Evolutionary conservation across 2,329 filamentous ascomycete genomes (phyloP), one percentile per base, ranked within the genome.

Genomic region (Colletotrichum cordylinicola): DNA sequence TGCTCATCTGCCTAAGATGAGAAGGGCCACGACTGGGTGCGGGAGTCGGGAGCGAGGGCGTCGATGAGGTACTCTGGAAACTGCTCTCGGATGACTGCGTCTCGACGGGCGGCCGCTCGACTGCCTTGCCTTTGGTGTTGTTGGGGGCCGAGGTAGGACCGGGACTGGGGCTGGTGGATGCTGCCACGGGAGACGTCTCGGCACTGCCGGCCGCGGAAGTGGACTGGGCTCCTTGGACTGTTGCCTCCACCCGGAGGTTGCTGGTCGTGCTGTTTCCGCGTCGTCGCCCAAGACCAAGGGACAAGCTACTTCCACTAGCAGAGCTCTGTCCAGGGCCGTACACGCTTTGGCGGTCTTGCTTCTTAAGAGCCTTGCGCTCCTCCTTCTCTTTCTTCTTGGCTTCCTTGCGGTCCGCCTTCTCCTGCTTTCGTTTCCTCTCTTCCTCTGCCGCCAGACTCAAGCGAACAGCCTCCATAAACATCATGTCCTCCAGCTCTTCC

Each of bases 401-500:
- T 75, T 96, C 94, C 82, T 98, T 98, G 31, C 90, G 90, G 0
- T 91, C 90, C 74, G 95, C 94, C 82, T 96, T 96, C 67, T 97
- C 95, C 65, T 94, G 93, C 81, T 95, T 97, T 62, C 91, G 93
- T 79, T 95, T 94, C n/a, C 96, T 91, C 56, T 98, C 96, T 81
- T 98, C 96, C 83, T 99, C 97, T 2, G 95, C 93, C 0, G 94
- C 96, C n/a, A 99, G 88, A 64, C 96, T 98, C 35, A 98, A 85
- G 52, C 97, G 90, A 64, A 99, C 98, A 1, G 97, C 97, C 83
- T 99, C 97, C 89, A 97, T 95, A 88, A 98, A 96, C 97, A 99
- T 99, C 88, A 99, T 94, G 65, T 98, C 96, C 83, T 99, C 97
- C 0, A 98, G 89, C 79, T 98, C 96, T 27, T 98, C 95, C 82